A percentile compares a stretch with the other conserved stretches of the same genome.
These are phyloP conservation scores for Eutrema japonicum DNA, from an alignment of 345 rosid species.

Conservation along the genomic window DNA sequence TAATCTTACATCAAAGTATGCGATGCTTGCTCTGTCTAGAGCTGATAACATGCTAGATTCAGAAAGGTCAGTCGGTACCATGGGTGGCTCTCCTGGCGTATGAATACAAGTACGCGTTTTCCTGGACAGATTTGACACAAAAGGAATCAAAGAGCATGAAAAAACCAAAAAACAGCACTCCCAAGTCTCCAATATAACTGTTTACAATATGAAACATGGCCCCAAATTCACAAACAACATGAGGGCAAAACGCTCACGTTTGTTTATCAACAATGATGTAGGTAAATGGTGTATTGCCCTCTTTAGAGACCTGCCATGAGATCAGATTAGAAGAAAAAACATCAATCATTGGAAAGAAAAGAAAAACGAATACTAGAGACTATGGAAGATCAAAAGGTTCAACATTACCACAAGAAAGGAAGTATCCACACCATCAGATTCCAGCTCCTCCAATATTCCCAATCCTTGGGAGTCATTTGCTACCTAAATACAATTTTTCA, in stretches of 20 bases:
- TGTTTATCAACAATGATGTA: constrained; percentile 79
- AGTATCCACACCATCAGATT: constrained; percentile 66
- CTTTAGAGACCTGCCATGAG: constrained; percentile 64
- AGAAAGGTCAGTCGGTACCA: constrained; percentile 66
- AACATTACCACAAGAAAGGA: constrained; percentile 61
- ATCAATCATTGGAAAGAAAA: background rate
- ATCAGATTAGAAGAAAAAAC: background rate
- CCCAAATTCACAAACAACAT: constrained; percentile 25
- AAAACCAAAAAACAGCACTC: background rate
- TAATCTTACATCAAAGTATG: constrained; percentile 74
- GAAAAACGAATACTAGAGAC: background rate
- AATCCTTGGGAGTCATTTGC: constrained; percentile 65
- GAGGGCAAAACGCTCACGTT: constrained; percentile 57
- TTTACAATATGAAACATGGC: background rate
- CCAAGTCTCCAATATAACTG: background rate
- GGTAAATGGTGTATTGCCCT: constrained; percentile 83
- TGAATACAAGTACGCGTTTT: constrained; percentile 94
- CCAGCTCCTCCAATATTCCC: constrained; percentile 57
- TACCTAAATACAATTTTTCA: constrained; percentile 41
- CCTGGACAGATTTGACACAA: constrained; percentile 47
- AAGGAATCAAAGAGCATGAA: background rate
- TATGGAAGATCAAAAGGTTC: background rate
- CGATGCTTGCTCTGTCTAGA: constrained; percentile 60
- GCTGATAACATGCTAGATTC: constrained; percentile 56
- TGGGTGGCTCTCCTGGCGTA: constrained; percentile 77